A percentile compares a stretch with the other conserved stretches of the same genome.
These are phyloP conservation scores for Pythium grandisporangium DNA, from an alignment of 352 stramenopile species.

Conservation along the genomic window DNA sequence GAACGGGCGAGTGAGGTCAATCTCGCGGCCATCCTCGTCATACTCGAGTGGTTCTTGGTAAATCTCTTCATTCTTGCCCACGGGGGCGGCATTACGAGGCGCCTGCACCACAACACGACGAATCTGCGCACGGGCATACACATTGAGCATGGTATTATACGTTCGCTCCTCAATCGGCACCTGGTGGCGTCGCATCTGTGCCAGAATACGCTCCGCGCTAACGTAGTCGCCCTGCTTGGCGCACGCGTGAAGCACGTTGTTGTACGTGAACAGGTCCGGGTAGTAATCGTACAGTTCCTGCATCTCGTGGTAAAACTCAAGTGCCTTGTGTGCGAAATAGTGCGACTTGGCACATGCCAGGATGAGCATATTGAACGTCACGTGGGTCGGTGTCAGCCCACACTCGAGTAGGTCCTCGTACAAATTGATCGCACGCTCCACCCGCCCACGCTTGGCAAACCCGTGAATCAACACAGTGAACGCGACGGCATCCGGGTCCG, in stretches of 20 bases:
- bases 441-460: slow-evolving; percentile 59
- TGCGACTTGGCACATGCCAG: slow-evolving; percentile 76
- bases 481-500: slow-evolving; percentile 56
- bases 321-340: slow-evolving; percentile 77
- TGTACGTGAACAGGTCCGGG: slow-evolving; percentile 69
- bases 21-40: slow-evolving; percentile 61
- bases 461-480: slow-evolving; percentile 72
- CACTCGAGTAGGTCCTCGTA: slow-evolving; percentile 68
- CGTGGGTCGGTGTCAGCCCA: slow-evolving; percentile 48
- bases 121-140: slow-evolving; percentile 71
- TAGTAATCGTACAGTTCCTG: slow-evolving; percentile 81
- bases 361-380: slow-evolving; percentile 78
- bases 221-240: slow-evolving; percentile 71
- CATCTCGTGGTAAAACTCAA: slow-evolving; percentile 84
- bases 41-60: slow-evolving; percentile 66
- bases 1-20: slow-evolving; percentile 61
- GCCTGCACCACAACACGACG: slow-evolving; percentile 55
- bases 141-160: slow-evolving; percentile 70
- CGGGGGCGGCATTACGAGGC: slow-evolving; percentile 39
- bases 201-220: slow-evolving; percentile 62
- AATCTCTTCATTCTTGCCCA: slow-evolving; percentile 26
- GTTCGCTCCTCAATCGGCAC: slow-evolving; percentile 59
- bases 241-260: slow-evolving; percentile 67
- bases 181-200: slow-evolving; percentile 57
- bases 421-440: slow-evolving; percentile 68